phyloP scores from a whole-genome alignment of 2,329 filamentous ascomycete species.

The Penicillium sp. region DNA sequence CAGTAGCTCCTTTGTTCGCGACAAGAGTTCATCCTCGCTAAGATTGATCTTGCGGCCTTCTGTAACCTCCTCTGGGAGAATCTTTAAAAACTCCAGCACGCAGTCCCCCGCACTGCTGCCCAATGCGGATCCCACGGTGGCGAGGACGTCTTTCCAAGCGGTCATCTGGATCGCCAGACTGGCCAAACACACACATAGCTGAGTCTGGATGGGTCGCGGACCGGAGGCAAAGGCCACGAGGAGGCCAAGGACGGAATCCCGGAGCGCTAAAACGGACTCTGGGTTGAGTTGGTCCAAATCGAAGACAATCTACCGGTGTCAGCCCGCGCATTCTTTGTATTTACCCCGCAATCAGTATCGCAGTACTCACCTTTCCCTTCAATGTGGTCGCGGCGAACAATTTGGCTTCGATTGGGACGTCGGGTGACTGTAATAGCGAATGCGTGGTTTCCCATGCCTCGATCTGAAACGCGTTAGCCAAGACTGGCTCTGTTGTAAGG shows the following conservation, averaged over 20 bases:
- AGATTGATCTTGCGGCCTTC: conserved; percentile 99
- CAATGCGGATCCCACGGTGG: conserved; percentile 75
- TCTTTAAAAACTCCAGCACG: conserved; percentile 92
- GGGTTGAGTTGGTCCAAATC: conserved; percentile 86
- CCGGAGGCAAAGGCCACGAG: conserved; percentile 79
- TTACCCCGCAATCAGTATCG: not conserved
- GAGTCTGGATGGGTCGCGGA: conserved; percentile 80
- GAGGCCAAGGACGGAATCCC: conserved; percentile 79
- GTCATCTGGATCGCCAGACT: conserved; percentile 96
- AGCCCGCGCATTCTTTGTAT: conserved; percentile 14
- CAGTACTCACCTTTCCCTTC: conserved; percentile 81
- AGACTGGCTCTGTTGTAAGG: not conserved
- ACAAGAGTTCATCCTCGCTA: conserved; percentile 91
- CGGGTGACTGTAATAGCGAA: conserved; percentile 75
- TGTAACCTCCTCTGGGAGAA: conserved; percentile 97
- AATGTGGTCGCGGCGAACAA: conserved; percentile 95
- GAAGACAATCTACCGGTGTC: conserved; percentile 77
- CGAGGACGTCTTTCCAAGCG: conserved; percentile 89
- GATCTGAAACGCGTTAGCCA: conserved; percentile 55
- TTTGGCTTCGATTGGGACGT: conserved; percentile 79
- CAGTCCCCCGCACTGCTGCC: conserved; percentile 72
- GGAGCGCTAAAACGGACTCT: conserved; percentile 71
- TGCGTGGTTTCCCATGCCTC: conserved; percentile 91
- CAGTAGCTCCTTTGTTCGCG: conserved; percentile 84
- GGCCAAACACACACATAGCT: conserved; percentile 91